Conservation (phyloP, 495 filamentous ascomycete species). For the Xylaria cubensis region DNA sequence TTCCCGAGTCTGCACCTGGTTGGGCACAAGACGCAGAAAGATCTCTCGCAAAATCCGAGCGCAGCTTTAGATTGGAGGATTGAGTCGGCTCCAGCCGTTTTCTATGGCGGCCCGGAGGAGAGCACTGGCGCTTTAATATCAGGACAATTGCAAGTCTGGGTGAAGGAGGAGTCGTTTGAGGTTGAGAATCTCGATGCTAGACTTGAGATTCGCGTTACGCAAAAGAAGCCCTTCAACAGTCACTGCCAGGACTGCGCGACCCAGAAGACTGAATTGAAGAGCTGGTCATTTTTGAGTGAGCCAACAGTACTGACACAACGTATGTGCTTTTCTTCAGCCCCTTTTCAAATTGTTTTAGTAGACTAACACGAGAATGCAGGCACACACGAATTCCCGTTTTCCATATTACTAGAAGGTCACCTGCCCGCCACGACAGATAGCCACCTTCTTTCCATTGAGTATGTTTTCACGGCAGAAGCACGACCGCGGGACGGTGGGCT, state of each 20-base stretch:
- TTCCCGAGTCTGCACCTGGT: constrained; percentile 56
- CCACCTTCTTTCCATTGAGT: constrained; percentile 74
- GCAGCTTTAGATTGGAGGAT: constrained; percentile 77
- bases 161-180: constrained; percentile 68
- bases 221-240: constrained; percentile 76
- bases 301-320: constrained; percentile 67
- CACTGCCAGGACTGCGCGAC: constrained; percentile 80
- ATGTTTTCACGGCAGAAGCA: constrained; percentile 79
- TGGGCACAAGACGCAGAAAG: constrained; percentile 49
- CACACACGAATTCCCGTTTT: constrained; percentile 87
- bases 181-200: constrained; percentile 73
- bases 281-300: constrained; percentile 79
- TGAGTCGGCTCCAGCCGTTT: constrained; percentile 88
- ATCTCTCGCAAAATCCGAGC: constrained; percentile 44
- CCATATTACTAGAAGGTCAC: constrained; percentile 83
- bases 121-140: constrained; percentile 90
- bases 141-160: constrained; percentile 76
- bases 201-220: constrained; percentile 69
- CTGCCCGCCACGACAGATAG: constrained; percentile 83
- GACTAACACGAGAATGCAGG: constrained; percentile 45
- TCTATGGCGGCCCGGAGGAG: constrained; percentile 75
- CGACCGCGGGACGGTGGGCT: constrained; percentile 57
- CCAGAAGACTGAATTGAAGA: constrained; percentile 72
- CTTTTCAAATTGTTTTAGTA: constrained; percentile 1
- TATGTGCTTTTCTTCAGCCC: constrained; percentile 34